Evolutionary conservation across 352 stramenopile genomes (phyloP).

Genomic region (Phytophthora palmivora): DNA sequence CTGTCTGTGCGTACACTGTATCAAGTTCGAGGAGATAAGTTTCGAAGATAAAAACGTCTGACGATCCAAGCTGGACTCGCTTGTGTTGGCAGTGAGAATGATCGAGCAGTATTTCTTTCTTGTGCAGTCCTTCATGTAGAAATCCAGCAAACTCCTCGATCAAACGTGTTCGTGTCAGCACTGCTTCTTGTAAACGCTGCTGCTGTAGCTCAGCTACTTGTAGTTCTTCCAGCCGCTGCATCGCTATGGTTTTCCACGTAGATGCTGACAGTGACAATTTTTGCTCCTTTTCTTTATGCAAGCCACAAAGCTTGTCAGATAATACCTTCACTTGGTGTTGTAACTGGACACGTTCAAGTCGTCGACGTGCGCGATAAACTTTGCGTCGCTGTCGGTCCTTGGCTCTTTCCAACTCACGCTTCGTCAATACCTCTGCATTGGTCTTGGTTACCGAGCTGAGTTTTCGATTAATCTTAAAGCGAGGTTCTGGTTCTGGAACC

Average conservation of each 20-base stretch:
- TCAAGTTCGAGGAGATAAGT: not conserved
- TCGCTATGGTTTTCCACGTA: not conserved
- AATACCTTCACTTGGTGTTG: not conserved
- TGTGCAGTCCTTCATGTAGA: not conserved
- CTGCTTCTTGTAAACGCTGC: not conserved
- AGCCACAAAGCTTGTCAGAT: too few species aligned
- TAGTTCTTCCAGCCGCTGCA: not conserved
- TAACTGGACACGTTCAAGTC: not conserved
- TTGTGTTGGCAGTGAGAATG: too few species aligned
- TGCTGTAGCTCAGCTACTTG: conserved; percentile 1
- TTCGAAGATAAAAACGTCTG: not conserved
- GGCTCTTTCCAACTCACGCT: conserved; percentile 1
- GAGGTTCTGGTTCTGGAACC: too few species aligned
- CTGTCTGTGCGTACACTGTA: not conserved
- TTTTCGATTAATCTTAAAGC: too few species aligned
- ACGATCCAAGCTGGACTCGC: not conserved
- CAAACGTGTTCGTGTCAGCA: not conserved
- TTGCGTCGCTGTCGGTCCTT: not conserved
- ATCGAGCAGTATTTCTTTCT: not conserved
- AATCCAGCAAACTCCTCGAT: not conserved
- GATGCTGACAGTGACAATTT: not conserved
- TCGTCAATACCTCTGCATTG: not conserved
- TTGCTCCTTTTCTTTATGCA: too few species aligned
- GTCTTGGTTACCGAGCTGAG: not conserved
- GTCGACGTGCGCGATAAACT: not conserved